Percentiles rank a stretch among this genome's conserved stretches.
phyloP scores from a whole-genome alignment of 768 basidiomycete genomes.

The Pulveroboletus sp. region DNA sequence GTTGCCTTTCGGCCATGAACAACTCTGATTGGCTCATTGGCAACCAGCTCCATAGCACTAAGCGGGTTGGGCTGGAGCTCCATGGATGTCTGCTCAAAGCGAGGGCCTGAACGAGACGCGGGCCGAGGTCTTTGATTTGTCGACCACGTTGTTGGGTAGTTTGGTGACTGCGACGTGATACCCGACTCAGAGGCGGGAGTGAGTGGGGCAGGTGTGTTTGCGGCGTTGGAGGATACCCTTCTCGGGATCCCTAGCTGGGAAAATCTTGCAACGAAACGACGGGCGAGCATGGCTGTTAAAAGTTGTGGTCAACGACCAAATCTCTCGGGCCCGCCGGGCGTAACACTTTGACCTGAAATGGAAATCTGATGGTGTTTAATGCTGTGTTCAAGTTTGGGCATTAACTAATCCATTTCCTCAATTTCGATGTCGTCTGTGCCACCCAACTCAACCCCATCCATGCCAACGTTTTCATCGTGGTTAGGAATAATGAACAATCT shows the following conservation, averaged over 20 bases:
- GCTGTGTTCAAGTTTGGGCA: not conserved
- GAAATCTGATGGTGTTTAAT: conserved; percentile 3
- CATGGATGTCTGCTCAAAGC: conserved; percentile 91
- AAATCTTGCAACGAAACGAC: conserved; percentile 22
- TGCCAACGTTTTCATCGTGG: conserved; percentile 54
- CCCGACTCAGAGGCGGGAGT: conserved; percentile 24
- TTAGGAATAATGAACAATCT: conserved; percentile 77
- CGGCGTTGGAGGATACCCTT: conserved; percentile 27
- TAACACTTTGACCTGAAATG: conserved; percentile 8
- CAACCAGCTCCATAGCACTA: conserved; percentile 89
- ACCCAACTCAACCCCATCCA: conserved; percentile 53
- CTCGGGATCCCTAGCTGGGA: conserved; percentile 11
- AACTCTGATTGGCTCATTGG: conserved; percentile 79
- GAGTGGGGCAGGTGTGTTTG: conserved; percentile 7
- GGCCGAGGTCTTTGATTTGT: conserved; percentile 75
- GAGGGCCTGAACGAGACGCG: conserved; percentile 56
- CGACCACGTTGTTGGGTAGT: conserved; percentile 82
- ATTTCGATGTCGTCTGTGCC: conserved; percentile 52
- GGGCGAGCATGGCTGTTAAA: conserved; percentile 24
- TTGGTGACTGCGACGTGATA: conserved; percentile 72
- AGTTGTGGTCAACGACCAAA: conserved; percentile 6
- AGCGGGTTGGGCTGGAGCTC: conserved; percentile 85
- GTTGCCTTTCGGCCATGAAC: conserved; percentile 82
- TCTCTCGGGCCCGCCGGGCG: not conserved
- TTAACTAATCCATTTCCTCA: conserved; percentile 22